These are phyloP conservation scores for Tylopilus sp. DNA, from an alignment of 768 basidiomycete species.

Conservation along the genomic window DNA sequence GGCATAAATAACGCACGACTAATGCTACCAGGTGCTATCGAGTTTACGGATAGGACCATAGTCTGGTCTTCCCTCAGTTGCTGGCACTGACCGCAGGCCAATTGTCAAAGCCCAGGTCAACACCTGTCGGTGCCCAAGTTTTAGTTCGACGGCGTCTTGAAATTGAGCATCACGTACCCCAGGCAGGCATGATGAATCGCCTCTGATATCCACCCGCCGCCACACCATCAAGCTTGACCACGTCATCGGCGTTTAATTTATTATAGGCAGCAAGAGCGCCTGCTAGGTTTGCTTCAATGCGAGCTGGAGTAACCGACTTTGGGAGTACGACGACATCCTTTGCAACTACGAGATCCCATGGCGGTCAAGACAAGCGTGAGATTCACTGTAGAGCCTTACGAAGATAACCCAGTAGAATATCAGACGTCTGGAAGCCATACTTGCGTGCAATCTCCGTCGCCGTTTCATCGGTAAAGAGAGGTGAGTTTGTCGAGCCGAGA, in stretches of 20 bases:
- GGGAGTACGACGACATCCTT: constrained; percentile 67
- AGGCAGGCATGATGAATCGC: constrained; percentile 63
- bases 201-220: constrained; percentile 62
- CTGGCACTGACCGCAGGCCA: constrained; percentile 36
- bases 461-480: constrained; percentile 60
- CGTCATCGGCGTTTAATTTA: constrained; percentile 48
- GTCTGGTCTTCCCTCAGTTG: constrained; percentile 3
- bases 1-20: not conserved
- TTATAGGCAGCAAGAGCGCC: constrained; percentile 47
- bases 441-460: constrained; percentile 58
- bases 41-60: not conserved
- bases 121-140: constrained; percentile 38
- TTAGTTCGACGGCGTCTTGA: constrained; percentile 11
- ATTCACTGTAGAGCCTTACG: constrained; percentile 34
- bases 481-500: constrained; percentile 65
- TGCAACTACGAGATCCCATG: constrained; percentile 39
- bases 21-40: not conserved
- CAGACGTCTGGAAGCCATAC: constrained; percentile 49
- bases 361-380: constrained; percentile 5
- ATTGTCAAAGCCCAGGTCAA: constrained; percentile 70
- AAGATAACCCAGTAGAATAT: constrained; percentile 62
- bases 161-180: constrained; percentile 48
- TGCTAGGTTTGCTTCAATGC: constrained; percentile 58
- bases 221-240: constrained; percentile 54
- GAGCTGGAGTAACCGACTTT: constrained; percentile 70